Percentiles rank a stretch among this genome's conserved stretches.
phyloP scores from a whole-genome alignment of 768 basidiomycete genomes.

The Macrolepiota albuminosa region DNA sequence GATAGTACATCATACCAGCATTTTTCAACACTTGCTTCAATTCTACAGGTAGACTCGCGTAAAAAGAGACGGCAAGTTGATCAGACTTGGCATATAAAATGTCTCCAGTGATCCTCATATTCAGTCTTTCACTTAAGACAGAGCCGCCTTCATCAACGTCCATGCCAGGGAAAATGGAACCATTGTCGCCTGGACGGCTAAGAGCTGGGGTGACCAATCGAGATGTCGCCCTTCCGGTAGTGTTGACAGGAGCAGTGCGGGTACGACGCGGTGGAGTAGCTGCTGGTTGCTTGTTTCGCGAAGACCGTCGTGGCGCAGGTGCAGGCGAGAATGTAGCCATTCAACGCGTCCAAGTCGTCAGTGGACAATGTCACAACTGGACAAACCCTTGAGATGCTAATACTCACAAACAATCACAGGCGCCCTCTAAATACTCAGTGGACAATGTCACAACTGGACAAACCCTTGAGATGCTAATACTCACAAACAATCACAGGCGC shows the following conservation, averaged over 20 bases:
- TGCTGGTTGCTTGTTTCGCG: slow-evolving; percentile 26
- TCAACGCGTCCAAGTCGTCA: not conserved
- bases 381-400: slow-evolving; percentile 1
- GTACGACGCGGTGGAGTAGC: slow-evolving; percentile 26
- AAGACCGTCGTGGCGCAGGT: slow-evolving; percentile 53
- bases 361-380: not conserved
- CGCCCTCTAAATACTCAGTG: not conserved
- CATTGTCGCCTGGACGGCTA: slow-evolving; percentile 27
- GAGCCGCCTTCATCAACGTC: slow-evolving; percentile 58
- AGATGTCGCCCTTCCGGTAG: slow-evolving; percentile 24
- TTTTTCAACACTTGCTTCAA: slow-evolving; percentile 67
- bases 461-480: slow-evolving; percentile 4
- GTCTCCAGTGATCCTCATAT: slow-evolving; percentile 33
- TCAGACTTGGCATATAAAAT: slow-evolving; percentile 67
- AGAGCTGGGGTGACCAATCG: slow-evolving; percentile 40
- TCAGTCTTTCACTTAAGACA: slow-evolving; percentile 29
- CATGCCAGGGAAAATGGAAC: slow-evolving; percentile 52
- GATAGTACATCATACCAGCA: slow-evolving; percentile 44
- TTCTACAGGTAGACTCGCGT: slow-evolving; percentile 68
- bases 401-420: slow-evolving; percentile 4
- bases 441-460: not conserved
- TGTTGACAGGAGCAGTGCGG: slow-evolving; percentile 17
- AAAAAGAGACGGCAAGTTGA: slow-evolving; percentile 61
- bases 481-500: slow-evolving; percentile 1
- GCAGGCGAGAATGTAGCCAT: slow-evolving; percentile 64